Evolutionary conservation across 176 grass and related monocot species (phyloP).

Genomic region (Avena insularis): DNA sequence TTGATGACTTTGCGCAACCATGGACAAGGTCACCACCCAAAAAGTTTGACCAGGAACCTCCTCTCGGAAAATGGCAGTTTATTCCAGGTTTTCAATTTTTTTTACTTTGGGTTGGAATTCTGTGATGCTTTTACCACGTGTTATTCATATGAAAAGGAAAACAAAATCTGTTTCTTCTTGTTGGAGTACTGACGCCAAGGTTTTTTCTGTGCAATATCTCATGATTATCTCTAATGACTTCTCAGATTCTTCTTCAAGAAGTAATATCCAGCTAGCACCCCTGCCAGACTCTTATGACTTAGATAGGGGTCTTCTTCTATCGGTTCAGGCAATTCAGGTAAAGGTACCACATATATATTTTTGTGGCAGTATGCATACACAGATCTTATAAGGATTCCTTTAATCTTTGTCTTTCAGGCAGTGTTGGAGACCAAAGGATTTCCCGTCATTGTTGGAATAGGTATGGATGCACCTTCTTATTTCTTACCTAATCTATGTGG

Average conservation of each 20-base stretch:
- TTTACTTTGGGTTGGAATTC: constrained; percentile 39
- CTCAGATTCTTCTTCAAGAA: constrained; percentile 86
- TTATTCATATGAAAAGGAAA: constrained; percentile 16
- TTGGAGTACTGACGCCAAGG: not conserved
- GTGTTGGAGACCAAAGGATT: constrained; percentile 98
- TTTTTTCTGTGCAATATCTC: constrained; percentile 14
- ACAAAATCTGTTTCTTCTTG: constrained; percentile 19
- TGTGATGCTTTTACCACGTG: constrained; percentile 23
- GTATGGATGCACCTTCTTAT: constrained; percentile 44
- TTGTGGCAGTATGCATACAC: not conserved
- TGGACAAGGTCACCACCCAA: constrained; percentile 96
- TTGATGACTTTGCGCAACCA: constrained; percentile 80
- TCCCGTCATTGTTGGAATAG: constrained; percentile 98
- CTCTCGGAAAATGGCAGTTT: constrained; percentile 85
- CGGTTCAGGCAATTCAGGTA: constrained; percentile 98
- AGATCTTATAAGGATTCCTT: constrained; percentile 31
- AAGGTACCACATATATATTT: not conserved
- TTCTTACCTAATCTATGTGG: not conserved
- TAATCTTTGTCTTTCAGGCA: constrained; percentile 61
- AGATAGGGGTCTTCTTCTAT: constrained; percentile 94
- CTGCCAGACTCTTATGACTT: constrained; percentile 96
- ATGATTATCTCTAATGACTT: constrained; percentile 46
- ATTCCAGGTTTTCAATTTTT: constrained; percentile 72
- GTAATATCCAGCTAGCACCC: constrained; percentile 72
- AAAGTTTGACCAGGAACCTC: constrained; percentile 80